Base-by-base conservation (phyloP, 2,329 filamentous ascomycete species). In the Knufia fluminis region DNA sequence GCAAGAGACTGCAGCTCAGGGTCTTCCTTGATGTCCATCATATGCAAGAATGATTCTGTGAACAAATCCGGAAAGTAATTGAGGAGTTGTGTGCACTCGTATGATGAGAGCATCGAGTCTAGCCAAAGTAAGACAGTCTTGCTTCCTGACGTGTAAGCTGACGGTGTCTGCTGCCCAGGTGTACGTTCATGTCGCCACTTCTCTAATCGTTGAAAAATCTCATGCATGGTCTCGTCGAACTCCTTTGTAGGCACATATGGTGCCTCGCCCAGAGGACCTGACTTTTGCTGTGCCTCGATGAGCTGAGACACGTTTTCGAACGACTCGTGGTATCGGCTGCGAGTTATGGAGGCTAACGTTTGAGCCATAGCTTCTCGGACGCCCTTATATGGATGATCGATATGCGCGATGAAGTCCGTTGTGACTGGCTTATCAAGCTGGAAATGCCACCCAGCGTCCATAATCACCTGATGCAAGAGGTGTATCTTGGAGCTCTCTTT, bases 11-110 rank as follows among this genome's bases (percentile, higher is more conserved):
- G 94, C 1, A 98, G 77, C 66, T 98, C 94, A 0, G 88, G 89
- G 61, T 98, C 92, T 66, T 98, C 92, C 66, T 97, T 97, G 65
- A 98, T 88, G 62, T 98, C 92, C 91, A 98, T 98, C 92, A 98
- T 98, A 72, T 98, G 90, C 46, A 98, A 72, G 12, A 98, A 78
- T 64, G 96, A 86, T 60, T 92, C 86, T 65, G 94, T 92, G 62
- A 97, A 91, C 0, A 85, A 76, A 31, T 86, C 78, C 0, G 89
- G 85, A 72, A 98, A 97, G 76, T 96, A 97, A 2, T 83, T 81
- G 16, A 94, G 80, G 12, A 98, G 78, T 62, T 92, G 85, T 0
- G 82, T 94, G 68, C 92, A 98, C 64, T 97, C 92, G 55, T 94
- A 86, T 0, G 88, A 94, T 2, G 86, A 88, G 2, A 98, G 74